Evolutionary conservation across 1,284 basidiomycete genomes (phyloP), one percentile per base, ranked within the genome.

Genomic region (Phlebopus sp.): DNA sequence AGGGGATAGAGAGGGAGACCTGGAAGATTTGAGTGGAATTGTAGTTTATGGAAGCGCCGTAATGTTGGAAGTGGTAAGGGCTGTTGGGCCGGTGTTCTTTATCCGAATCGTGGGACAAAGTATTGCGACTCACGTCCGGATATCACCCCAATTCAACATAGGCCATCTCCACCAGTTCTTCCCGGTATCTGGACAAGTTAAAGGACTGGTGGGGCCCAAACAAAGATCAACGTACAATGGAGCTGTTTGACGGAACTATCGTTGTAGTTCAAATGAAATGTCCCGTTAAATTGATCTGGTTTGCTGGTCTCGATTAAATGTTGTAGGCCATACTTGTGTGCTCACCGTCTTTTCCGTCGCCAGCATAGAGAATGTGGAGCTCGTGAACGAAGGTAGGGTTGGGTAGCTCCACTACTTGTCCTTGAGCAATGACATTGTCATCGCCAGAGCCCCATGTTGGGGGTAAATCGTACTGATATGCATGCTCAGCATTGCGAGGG

Each of bases 11-110:
- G 5, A 73, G 62, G 2, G 76, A 78, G 61, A 70, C 67, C 52
- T 76, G 72, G 37, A 68, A 71, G 1, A 78, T 72, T 5, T 73
- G 66, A 11, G 63, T 69, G 0, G 63, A 53, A 43, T 77, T 78
- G 53, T 63, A 65, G 49, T 70, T 72, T 29, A 55, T 70, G 2
- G 46, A 49, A 3, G 63, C 53, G 4, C 66, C 60, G 37, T 68
- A 56, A 15, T 49, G 15, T 13, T 64, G 63, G 41, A 73, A 72
- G 52, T 70, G 67, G 44, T 70, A 74, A 10, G 71, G 70, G 3
- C 72, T 74, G 46, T 43, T 18, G 10, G 5, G 4, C n/a, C 4
- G 10, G 18, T 35, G 23, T 7, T 0, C 18, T 47, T 56, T 27
- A 48, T 38, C 10, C 13, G 29, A 30, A 10, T 18, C 5, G 1